A percentile compares a stretch with the other conserved stretches of the same genome.
phyloP scores from a whole-genome alignment of 805 yeast genomes.

The Cyberlindnera euphorbiae region DNA sequence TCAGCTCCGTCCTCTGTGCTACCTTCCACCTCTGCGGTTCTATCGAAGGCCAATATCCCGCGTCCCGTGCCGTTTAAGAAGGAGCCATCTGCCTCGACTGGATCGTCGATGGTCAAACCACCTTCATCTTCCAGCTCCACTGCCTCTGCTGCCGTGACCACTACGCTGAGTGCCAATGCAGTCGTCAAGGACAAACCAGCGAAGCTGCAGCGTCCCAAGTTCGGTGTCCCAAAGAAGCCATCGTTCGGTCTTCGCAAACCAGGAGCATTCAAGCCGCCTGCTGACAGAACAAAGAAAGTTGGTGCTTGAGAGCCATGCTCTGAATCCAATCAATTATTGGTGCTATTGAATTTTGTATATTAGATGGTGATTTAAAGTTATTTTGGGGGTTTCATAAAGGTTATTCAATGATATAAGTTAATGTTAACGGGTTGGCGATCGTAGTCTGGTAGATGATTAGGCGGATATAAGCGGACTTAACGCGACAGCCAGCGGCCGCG shows the following conservation, averaged over 20 bases:
- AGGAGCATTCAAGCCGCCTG: constrained; percentile 26
- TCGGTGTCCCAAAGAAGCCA: constrained; percentile 22
- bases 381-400: too few relatives aligned
- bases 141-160: not conserved
- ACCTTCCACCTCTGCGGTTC: not conserved
- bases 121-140: not conserved
- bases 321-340: too few relatives aligned
- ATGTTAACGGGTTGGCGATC: too few relatives aligned
- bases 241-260: constrained; percentile 27
- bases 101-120: not conserved
- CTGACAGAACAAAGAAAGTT: constrained; percentile 20
- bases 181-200: constrained; percentile 7
- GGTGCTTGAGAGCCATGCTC: too few relatives aligned
- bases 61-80: constrained; percentile 13
- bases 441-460: too few relatives aligned
- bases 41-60: constrained; percentile 4
- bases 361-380: constrained; percentile 5
- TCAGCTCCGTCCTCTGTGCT: not conserved
- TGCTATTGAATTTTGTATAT: constrained; percentile 4
- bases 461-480: too few relatives aligned
- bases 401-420: too few relatives aligned
- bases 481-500: too few relatives aligned
- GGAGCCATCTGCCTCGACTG: constrained; percentile 2
- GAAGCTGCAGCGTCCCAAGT: constrained; percentile 22
- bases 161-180: not conserved